These are phyloP conservation scores for Flaveria sonorensis DNA, from an alignment of 129 eudicot genomes.

Conservation along the genomic window DNA sequence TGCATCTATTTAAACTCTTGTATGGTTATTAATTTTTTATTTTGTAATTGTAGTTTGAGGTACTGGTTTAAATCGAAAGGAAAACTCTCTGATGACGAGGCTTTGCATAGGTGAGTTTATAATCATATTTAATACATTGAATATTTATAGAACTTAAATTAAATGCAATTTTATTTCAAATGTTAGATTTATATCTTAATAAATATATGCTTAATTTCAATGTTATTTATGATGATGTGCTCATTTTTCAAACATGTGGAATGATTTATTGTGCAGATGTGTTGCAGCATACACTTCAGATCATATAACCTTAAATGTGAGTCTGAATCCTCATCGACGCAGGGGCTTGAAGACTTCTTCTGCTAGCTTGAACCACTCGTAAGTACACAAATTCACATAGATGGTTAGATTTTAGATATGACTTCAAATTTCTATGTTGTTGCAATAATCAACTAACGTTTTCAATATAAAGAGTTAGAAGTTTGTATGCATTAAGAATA, in stretches of 20 bases:
- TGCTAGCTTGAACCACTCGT: slow-evolving; percentile 86
- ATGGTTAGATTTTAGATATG: too few relatives aligned
- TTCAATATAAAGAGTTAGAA: too few relatives aligned
- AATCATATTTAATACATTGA: background rate
- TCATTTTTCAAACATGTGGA: background rate
- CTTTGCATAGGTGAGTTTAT: slow-evolving; percentile 74
- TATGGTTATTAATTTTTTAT: slow-evolving; percentile 3
- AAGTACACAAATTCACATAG: slow-evolving; percentile 31
- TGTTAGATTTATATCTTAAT: background rate
- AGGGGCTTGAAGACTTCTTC: slow-evolving; percentile 56
- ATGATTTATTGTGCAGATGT: slow-evolving; percentile 51
- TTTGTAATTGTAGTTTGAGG: slow-evolving; percentile 55
- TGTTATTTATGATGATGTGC: background rate
- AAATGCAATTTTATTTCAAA: background rate
- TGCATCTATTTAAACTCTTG: background rate
- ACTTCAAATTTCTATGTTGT: too few relatives aligned
- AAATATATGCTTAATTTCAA: background rate
- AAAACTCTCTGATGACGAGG: slow-evolving; percentile 82
- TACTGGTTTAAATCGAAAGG: slow-evolving; percentile 95
- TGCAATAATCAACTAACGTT: too few relatives aligned
- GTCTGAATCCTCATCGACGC: slow-evolving; percentile 80
- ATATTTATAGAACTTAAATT: background rate
- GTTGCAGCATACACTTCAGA: slow-evolving; percentile 84
- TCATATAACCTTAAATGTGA: slow-evolving; percentile 58
- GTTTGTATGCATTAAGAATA: too few relatives aligned